phyloP scores from a whole-genome alignment of 768 basidiomycete genomes.

The Auriscalpium orientale region DNA sequence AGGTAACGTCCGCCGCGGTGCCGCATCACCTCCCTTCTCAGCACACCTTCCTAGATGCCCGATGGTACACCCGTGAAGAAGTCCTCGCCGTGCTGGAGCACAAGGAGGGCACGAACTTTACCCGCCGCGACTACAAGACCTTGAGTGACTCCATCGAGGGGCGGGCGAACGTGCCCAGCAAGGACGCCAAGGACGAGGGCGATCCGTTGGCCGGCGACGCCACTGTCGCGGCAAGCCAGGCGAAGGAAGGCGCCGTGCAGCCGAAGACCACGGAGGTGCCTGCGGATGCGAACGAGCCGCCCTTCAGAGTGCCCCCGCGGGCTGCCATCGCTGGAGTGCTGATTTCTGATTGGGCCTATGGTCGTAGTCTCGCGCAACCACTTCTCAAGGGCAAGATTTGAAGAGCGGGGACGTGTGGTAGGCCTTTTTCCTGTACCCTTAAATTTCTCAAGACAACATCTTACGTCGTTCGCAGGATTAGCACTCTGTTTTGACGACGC shows the following conservation, averaged over 20 bases:
- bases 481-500: background rate
- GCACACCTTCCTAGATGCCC: constrained; percentile 52
- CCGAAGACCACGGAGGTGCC: constrained; percentile 11
- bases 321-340: constrained; percentile 82
- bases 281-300: constrained; percentile 31
- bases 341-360: constrained; percentile 73
- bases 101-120: constrained; percentile 40
- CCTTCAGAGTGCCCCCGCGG: constrained; percentile 67
- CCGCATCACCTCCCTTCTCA: background rate
- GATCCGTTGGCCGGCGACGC: constrained; percentile 23
- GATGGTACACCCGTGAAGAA: constrained; percentile 79
- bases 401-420: background rate
- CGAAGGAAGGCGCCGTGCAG: constrained; percentile 16
- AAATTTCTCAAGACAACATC: too few relatives aligned
- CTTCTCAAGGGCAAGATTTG: constrained; percentile 8
- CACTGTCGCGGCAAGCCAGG: constrained; percentile 18
- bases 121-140: constrained; percentile 43
- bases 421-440: background rate
- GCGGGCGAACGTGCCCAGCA: constrained; percentile 13
- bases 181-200: background rate
- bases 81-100: constrained; percentile 58
- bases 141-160: constrained; percentile 36
- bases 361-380: constrained; percentile 30
- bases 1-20: constrained; percentile 33
- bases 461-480: background rate